phyloP scores from a whole-genome alignment of 371 early-diverging fungal species.

The Cokeromyces recurvatus region DNA sequence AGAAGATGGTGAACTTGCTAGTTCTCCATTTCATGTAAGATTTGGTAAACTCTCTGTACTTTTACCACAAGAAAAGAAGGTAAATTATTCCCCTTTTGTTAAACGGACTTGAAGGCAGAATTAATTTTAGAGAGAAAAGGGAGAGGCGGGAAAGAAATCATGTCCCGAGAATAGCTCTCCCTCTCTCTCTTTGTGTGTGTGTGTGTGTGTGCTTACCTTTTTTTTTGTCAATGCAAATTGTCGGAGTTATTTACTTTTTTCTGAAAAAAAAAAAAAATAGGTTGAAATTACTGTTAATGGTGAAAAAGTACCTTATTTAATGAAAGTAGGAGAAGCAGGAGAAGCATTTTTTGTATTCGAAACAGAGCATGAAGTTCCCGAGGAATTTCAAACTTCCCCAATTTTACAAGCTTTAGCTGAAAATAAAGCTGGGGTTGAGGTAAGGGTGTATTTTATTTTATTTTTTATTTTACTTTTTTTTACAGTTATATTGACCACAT shows the following conservation, averaged over 20 bases:
- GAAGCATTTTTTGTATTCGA: conserved; percentile 98
- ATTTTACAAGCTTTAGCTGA: conserved; percentile 63
- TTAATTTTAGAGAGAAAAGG: background rate
- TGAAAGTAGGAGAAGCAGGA: conserved; percentile 98
- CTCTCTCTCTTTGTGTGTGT: no score
- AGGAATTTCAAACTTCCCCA: conserved; percentile 89
- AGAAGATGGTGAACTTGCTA: conserved; percentile 71
- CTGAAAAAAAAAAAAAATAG: background rate
- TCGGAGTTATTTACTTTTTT: no score
- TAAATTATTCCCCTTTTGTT: conserved; percentile 27
- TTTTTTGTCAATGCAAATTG: background rate
- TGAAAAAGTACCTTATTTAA: conserved; percentile 64
- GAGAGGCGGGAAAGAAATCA: background rate
- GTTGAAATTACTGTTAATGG: conserved; percentile 85
- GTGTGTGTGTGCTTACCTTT: no score
- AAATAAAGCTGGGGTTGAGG: conserved; percentile 16
- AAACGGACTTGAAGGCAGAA: no score
- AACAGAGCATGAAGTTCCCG: conserved; percentile 78
- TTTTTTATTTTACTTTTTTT: background rate
- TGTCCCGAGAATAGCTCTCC: no score
- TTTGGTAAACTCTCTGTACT: conserved; percentile 95
- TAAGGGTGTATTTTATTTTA: conserved; percentile 15
- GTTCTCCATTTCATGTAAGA: conserved; percentile 97
- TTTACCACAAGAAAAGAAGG: conserved; percentile 82
- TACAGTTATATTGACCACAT: no score